Base-by-base conservation (phyloP, 2,329 filamentous ascomycete species). In the Cercospora canescens region DNA sequence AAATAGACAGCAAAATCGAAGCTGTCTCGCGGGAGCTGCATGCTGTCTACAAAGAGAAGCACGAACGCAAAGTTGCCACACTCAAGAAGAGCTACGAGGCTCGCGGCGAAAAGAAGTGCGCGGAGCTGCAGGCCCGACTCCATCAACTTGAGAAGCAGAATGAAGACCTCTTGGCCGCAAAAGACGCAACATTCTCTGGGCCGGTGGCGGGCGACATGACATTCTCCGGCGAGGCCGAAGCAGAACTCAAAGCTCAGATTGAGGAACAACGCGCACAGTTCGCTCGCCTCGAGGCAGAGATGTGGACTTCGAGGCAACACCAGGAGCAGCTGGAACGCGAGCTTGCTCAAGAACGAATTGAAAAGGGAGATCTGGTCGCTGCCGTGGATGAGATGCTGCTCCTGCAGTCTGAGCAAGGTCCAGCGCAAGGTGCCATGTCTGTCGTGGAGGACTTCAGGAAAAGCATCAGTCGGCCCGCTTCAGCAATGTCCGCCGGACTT, bases 11-110 rank as follows among this genome's bases (percentile, higher is more conserved):
- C 79, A 93, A 94, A 71, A 93, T 98, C 45, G 94, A 94, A 55
- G 80, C 81, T 18, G 79, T 84, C 11, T 81, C 80, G n/a, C 87
- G 93, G 32, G 95, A 99, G 76, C 85, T 99, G 45, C 95, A 99
- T 77, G 86, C 90, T 0, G 85, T 97, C 11, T 99, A 99, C 86
- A 98, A 97, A 82, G 89, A 91, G 76, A 99, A 99, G 81, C 95
- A 99, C 78, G 94, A 98, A 82, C 92, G 90, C 69, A 99, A 99
- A 82, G 94, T 98, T 52, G 87, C 92, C 1, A 94, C 94, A 4
- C 84, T 99, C 70, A 98, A 89, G 77, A 88, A 89, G 73, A 87
- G 85, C 75, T 89, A 98, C 80, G 93, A 97, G 78, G 87, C 87
- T 55, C 89, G 94, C 62, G 95, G 93, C 87, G 93, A 96, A 79